Evolutionary conservation across 345 rosid species (phyloP).

Genomic region (Psidium friedrichsthalianum): DNA sequence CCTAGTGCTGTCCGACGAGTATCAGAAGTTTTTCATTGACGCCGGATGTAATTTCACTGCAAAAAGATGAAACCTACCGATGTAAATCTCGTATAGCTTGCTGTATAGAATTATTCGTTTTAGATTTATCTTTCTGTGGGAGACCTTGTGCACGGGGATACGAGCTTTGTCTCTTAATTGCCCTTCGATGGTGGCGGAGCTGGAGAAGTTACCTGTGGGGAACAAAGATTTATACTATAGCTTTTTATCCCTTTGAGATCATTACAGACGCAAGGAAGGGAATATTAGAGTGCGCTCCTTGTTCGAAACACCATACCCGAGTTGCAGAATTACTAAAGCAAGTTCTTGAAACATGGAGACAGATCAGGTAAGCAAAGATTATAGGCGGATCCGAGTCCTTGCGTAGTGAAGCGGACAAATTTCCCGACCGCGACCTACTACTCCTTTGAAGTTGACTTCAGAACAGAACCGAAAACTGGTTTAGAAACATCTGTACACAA

Average conservation of each 20-base stretch:
- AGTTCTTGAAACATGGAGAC: background rate
- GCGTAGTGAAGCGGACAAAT: background rate
- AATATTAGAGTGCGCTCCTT: background rate
- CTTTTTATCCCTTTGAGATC: background rate
- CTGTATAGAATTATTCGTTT: background rate
- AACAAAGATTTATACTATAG: background rate
- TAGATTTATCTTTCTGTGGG: background rate
- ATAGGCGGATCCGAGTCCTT: background rate
- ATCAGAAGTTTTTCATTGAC: background rate
- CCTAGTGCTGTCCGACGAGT: background rate
- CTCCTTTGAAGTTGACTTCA: no score
- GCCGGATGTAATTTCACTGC: background rate
- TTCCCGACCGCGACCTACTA: background rate
- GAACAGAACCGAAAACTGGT: background rate
- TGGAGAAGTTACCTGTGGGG: background rate
- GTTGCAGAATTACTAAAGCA: background rate
- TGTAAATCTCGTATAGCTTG: background rate
- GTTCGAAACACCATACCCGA: background rate
- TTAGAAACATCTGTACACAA: background rate
- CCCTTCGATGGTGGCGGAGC: background rate
- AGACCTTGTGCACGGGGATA: background rate
- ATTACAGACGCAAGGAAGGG: background rate
- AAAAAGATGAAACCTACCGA: background rate
- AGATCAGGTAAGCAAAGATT: background rate
- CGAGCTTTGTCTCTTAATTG: background rate